These are phyloP conservation scores for Chrysoporthe deuterocubensis DNA, from an alignment of 2,329 filamentous ascomycete genomes.

Conservation along the genomic window DNA sequence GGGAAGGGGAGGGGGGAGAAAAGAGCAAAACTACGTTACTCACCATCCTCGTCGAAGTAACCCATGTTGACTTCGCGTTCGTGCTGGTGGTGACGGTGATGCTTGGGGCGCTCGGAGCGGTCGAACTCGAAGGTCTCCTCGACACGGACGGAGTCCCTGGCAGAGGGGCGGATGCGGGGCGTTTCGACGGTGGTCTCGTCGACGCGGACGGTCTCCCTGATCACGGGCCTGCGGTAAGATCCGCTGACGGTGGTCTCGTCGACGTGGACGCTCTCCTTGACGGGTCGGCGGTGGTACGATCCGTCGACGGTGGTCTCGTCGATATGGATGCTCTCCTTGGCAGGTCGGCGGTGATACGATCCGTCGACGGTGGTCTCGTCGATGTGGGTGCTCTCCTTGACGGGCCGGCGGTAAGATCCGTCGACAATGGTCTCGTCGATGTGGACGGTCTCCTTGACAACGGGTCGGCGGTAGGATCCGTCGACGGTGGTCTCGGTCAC, in stretches of 20 bases:
- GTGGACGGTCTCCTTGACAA: constrained; percentile 39
- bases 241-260: constrained; percentile 43
- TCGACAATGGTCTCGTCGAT: constrained; percentile 43
- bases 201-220: constrained; percentile 39
- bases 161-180: constrained; percentile 46
- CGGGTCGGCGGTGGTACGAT: constrained; percentile 38
- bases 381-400: constrained; percentile 68
- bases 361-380: constrained; percentile 44
- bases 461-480: constrained; percentile 39
- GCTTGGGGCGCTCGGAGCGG: constrained; percentile 36
- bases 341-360: constrained; percentile 40
- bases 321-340: constrained; percentile 38
- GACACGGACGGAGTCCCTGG: constrained; percentile 31
- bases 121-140: constrained; percentile 68
- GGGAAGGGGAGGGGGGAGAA: constrained; percentile 10
- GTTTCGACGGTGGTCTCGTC: constrained; percentile 44
- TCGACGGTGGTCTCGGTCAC: constrained; percentile 44
- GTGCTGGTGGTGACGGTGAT: constrained; percentile 39
- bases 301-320: constrained; percentile 44
- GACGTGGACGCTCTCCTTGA: constrained; percentile 68
- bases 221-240: constrained; percentile 40
- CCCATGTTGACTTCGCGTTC: constrained; percentile 61
- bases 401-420: constrained; percentile 37
- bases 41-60: constrained; percentile 68
- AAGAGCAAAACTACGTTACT: constrained; percentile 35